Base-by-base conservation (phyloP, 805 yeast genomes). In the Starmera amethionina region DNA sequence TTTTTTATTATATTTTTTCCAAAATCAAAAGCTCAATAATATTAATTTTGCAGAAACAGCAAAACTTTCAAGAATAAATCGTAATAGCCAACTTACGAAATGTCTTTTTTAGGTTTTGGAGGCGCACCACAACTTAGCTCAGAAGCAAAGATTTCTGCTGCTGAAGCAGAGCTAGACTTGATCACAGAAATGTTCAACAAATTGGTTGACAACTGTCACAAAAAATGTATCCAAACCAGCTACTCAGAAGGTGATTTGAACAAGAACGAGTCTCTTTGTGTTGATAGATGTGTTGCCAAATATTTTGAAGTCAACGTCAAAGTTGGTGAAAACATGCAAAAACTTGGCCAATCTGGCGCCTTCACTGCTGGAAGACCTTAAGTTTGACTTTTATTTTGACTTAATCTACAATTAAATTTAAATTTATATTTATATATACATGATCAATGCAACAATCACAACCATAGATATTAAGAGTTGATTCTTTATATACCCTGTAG, bases 161-260 rank as follows among this genome's bases (percentile, higher is more conserved):
- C 98, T 39, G 97, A 90, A 67, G 85, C 96, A 42, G 98, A 90
- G 65, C 74, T 90, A 50, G 98, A 90, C 63, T 82, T 93, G 79
- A 96, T 90, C 52, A 89, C 97, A 32, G 96, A 93, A 52, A 88
- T 90, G 97, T 90, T 90, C 77, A 90, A 90, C 76, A 75, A 80
- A 55, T 70, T 89, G 55, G 94, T 88, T 19, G 89, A 82, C 55
- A 82, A 86, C 51, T 89, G 97, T 62, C 93, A 89, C 64, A 63
- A 67, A 51, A 89, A 89, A 67, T 89, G 97, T 68, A 82, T 88
- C 59, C 72, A 61, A 40, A 68, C 67, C 47, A 53, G 67, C 39
- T 89, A 88, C 67, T 52, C 63, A 39, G 89, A 85, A 40, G 82
- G 87, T 41, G 88, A 79, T 19, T 69, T 89, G 46, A 73, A 70